A percentile compares a stretch with the other conserved stretches of the same genome.
These are phyloP conservation scores for Crithidia fasciculata DNA, from an alignment of 208 protist genomes.

Conservation along the genomic window DNA sequence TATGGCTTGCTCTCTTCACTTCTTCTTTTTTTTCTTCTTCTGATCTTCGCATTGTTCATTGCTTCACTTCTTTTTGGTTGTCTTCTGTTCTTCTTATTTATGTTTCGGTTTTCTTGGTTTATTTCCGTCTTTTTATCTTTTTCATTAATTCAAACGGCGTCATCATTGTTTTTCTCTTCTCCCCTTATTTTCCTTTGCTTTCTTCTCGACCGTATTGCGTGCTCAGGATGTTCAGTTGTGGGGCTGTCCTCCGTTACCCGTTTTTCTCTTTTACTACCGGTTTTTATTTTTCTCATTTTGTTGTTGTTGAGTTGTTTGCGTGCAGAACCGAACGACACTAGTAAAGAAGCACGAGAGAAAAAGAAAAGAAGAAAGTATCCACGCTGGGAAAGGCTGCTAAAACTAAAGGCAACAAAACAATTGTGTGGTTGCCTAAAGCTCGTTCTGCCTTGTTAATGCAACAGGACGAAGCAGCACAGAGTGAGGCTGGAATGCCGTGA, in stretches of 20 bases:
- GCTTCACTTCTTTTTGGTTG: not conserved
- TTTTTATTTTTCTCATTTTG: not conserved
- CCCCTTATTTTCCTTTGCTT: conserved; percentile 13
- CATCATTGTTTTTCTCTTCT: conserved; percentile 1
- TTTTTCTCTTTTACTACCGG: conserved; percentile 10
- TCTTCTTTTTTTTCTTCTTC: conserved; percentile 17
- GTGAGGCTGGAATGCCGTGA: too few relatives aligned
- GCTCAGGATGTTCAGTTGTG: too few relatives aligned
- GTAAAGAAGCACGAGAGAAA: too few relatives aligned
- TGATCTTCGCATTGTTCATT: conserved; percentile 11
- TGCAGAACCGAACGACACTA: too few relatives aligned
- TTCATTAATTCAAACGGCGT: too few relatives aligned
- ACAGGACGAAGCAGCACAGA: too few relatives aligned
- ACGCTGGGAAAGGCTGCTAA: too few relatives aligned
- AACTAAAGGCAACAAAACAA: too few relatives aligned
- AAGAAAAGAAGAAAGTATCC: too few relatives aligned
- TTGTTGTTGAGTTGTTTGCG: not conserved
- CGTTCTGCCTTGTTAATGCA: too few relatives aligned
- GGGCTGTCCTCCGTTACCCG: not conserved
- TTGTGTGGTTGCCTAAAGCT: too few relatives aligned
- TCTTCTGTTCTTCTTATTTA: not conserved
- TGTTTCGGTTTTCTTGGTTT: not conserved
- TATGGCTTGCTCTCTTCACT: not conserved
- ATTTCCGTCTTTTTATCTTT: conserved; percentile 2
- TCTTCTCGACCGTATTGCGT: not conserved